Evolutionary conservation across 352 stramenopile species (phyloP).

Genomic region (Phytophthora palmivora): DNA sequence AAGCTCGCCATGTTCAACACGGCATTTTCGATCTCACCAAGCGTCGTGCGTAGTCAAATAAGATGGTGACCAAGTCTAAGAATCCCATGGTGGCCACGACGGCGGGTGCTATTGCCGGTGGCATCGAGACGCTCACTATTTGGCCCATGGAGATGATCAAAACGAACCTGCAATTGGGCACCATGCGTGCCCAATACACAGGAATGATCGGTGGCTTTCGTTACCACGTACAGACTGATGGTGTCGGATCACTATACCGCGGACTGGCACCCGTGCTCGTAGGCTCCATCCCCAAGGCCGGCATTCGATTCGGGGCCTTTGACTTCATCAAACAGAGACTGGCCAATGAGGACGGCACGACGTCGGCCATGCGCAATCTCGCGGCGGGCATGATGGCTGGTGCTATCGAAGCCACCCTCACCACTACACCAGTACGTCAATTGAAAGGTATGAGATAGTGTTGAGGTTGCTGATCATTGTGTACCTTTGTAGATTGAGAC

Average conservation of each 20-base stretch:
- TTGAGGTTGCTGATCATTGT: conserved; percentile 4
- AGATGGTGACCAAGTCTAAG: conserved; percentile 67
- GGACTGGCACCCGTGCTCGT: conserved; percentile 95
- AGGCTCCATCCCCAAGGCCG: conserved; percentile 95
- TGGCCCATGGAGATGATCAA: conserved; percentile 97
- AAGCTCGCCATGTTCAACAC: conserved; percentile 25
- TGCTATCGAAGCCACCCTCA: conserved; percentile 91
- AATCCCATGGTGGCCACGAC: conserved; percentile 86
- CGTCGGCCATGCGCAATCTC: conserved; percentile 92
- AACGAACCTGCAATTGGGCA: conserved; percentile 92
- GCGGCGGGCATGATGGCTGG: conserved; percentile 93
- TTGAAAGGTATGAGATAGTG: not conserved
- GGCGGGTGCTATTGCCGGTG: conserved; percentile 86
- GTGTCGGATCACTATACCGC: conserved; percentile 90
- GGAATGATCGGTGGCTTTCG: conserved; percentile 77
- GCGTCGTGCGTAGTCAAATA: conserved; percentile 16
- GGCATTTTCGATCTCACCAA: conserved; percentile 25
- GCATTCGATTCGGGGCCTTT: conserved; percentile 97
- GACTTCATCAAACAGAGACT: conserved; percentile 89
- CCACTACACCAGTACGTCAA: conserved; percentile 90
- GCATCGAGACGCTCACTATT: conserved; percentile 89
- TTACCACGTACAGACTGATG: conserved; percentile 76
- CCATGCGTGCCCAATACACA: conserved; percentile 78
- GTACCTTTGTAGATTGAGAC: conserved; percentile 88
- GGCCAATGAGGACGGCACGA: conserved; percentile 90